These are phyloP conservation scores for Primulina eburnea DNA, from an alignment of 257 asterid species.

Conservation along the genomic window DNA sequence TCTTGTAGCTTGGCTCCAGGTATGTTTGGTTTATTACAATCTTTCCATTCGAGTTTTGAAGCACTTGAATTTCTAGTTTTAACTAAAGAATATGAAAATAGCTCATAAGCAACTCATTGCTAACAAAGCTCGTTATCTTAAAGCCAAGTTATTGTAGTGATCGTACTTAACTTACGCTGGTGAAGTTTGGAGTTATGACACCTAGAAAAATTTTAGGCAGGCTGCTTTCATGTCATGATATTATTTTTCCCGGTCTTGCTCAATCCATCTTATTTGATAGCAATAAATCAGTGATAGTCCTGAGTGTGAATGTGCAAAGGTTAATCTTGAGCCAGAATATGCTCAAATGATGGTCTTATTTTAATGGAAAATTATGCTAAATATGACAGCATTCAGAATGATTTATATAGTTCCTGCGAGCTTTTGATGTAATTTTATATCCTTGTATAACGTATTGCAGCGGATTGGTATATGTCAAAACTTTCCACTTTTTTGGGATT, in stretches of 20 bases:
- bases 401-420: background rate
- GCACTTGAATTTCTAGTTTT: too few relatives aligned
- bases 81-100: too few relatives aligned
- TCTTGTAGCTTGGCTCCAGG: too few relatives aligned
- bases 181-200: too few relatives aligned
- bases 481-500: slow-evolving; percentile 79
- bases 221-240: background rate
- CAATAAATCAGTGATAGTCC: background rate
- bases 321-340: background rate
- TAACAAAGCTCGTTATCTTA: too few relatives aligned
- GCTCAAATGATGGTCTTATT: background rate
- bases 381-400: background rate
- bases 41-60: too few relatives aligned
- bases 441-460: slow-evolving; percentile 44
- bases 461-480: slow-evolving; percentile 58
- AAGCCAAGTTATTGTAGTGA: too few relatives aligned
- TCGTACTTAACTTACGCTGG: too few relatives aligned
- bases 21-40: too few relatives aligned
- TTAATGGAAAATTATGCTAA: background rate
- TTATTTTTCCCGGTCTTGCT: background rate
- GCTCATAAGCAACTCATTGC: too few relatives aligned
- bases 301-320: background rate
- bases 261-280: background rate
- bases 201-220: background rate
- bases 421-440: background rate